Evolutionary conservation across 2,329 filamentous ascomycete species (phyloP).

Genomic region (Daldinia eschscholtzii): DNA sequence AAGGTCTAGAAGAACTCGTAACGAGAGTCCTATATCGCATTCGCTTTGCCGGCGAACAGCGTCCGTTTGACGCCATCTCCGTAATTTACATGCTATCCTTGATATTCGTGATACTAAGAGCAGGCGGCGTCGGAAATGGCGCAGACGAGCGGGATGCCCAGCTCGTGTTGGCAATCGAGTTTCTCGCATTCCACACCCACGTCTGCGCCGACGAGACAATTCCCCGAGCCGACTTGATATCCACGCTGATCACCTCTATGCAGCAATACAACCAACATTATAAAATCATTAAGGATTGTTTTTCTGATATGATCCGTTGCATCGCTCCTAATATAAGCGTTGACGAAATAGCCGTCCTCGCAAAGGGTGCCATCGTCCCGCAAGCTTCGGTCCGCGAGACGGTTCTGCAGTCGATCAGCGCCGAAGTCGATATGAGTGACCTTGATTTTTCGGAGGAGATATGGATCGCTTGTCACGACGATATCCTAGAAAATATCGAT

Average conservation of each 20-base stretch:
- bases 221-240: slow-evolving; percentile 80
- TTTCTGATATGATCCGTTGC: slow-evolving; percentile 86
- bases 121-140: slow-evolving; percentile 79
- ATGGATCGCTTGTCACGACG: slow-evolving; percentile 93
- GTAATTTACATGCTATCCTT: slow-evolving; percentile 89
- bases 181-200: slow-evolving; percentile 88
- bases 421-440: slow-evolving; percentile 92
- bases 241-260: slow-evolving; percentile 82
- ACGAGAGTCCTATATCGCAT: slow-evolving; percentile 92
- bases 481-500: slow-evolving; percentile 86
- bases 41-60: slow-evolving; percentile 89
- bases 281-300: slow-evolving; percentile 92
- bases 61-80: slow-evolving; percentile 91
- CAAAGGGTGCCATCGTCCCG: slow-evolving; percentile 81
- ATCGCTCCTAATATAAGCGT: slow-evolving; percentile 83
- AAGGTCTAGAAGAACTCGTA: slow-evolving; percentile 85
- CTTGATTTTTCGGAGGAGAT: slow-evolving; percentile 88
- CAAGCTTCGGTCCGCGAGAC: slow-evolving; percentile 85
- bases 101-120: slow-evolving; percentile 80
- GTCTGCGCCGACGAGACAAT: slow-evolving; percentile 80
- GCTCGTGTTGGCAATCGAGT: slow-evolving; percentile 87
- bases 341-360: slow-evolving; percentile 80
- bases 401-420: slow-evolving; percentile 88
- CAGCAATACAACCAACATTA: slow-evolving; percentile 92
- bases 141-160: slow-evolving; percentile 89